Conservation (phyloP, 2,329 filamentous ascomycete species). For the Cytospora schulzeri region DNA sequence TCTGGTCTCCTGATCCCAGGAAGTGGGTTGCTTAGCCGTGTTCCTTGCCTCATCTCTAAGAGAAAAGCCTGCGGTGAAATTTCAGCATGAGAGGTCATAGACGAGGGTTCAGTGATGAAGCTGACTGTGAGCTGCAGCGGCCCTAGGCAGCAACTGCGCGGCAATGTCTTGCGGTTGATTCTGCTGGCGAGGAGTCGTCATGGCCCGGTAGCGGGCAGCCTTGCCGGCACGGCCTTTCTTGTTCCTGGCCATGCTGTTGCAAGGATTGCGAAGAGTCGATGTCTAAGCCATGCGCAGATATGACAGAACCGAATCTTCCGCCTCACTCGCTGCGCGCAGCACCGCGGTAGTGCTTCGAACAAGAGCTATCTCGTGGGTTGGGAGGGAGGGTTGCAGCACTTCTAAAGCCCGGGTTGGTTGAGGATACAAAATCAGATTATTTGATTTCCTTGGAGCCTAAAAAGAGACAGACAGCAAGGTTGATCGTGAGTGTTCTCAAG, state of each 20-base stretch:
- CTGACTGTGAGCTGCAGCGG: constrained; percentile 25
- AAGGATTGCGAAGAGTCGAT: background rate
- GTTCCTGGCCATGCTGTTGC: constrained; percentile 30
- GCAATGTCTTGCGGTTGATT: constrained; percentile 15
- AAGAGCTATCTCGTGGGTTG: background rate
- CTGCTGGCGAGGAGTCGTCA: background rate
- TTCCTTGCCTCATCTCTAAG: constrained; percentile 54
- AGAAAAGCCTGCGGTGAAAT: constrained; percentile 40
- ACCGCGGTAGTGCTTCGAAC: background rate
- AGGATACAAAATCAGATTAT: background rate
- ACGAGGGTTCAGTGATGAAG: background rate
- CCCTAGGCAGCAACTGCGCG: constrained; percentile 22
- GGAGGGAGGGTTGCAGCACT: no score
- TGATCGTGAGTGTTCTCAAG: background rate
- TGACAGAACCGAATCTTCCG: background rate
- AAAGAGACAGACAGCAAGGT: background rate
- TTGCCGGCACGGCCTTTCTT: constrained; percentile 33
- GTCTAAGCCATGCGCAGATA: background rate
- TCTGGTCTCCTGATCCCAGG: constrained; percentile 43
- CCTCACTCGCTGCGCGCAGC: background rate
- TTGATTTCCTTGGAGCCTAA: no score
- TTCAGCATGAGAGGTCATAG: constrained; percentile 39
- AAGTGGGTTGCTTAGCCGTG: constrained; percentile 49
- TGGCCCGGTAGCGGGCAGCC: constrained; percentile 27
- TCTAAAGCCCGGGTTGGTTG: background rate